phyloP scores from a whole-genome alignment of 192 early-diverging fungal genomes.

The Backusella tuberculispora region DNA sequence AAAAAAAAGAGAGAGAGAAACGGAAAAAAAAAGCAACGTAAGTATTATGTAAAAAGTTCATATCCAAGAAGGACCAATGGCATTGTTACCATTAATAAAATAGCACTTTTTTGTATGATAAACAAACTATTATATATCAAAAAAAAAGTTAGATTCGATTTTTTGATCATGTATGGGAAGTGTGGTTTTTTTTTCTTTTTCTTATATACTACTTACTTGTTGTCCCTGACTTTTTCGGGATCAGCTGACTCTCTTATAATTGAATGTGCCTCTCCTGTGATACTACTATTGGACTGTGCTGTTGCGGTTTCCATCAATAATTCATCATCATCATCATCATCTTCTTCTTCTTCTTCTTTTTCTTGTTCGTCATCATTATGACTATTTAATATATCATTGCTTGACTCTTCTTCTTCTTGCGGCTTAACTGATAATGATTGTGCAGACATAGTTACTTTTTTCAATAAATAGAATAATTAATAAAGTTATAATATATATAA shows the following conservation, averaged over 20 bases:
- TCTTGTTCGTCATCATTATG: not conserved
- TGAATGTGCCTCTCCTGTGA: constrained; percentile 2
- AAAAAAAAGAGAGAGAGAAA: not conserved
- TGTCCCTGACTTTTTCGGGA: not conserved
- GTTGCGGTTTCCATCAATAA: not conserved
- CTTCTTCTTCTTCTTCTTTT: not conserved
- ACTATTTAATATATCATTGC: too few relatives aligned
- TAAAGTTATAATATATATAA: too few relatives aligned
- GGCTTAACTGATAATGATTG: too few relatives aligned
- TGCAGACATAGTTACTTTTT: too few relatives aligned
- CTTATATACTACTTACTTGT: not conserved
- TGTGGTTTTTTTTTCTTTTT: too few relatives aligned
- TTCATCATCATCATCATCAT: not conserved
- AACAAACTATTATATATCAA: not conserved
- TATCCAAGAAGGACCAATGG: not conserved
- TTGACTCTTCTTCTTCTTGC: not conserved
- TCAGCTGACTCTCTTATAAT: not conserved
- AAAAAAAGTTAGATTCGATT: too few relatives aligned
- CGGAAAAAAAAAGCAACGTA: not conserved
- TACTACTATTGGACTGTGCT: not conserved
- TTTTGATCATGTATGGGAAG: too few relatives aligned
- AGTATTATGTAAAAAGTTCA: not conserved
- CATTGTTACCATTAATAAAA: not conserved
- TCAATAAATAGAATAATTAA: too few relatives aligned
- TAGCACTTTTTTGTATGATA: not conserved